Evolutionary conservation across 768 basidiomycete genomes (phyloP), one percentile per base, ranked within the genome.

Genomic region (Lactarius sp.): DNA sequence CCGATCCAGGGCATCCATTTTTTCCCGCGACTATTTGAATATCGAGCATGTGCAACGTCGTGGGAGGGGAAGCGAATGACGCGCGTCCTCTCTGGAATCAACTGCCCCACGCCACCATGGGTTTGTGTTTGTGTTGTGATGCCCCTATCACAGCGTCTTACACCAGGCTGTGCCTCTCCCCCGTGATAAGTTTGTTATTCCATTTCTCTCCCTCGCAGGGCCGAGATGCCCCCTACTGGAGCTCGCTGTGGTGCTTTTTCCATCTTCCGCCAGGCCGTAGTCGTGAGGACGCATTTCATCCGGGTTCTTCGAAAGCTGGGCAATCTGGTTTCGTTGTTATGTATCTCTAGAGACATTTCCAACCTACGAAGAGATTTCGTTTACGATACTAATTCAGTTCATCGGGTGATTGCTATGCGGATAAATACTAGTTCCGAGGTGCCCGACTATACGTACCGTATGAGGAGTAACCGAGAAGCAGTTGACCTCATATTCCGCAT

Each of bases 401-500:
- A 39, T 31, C 39, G 27, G 46, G 47, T 39, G 16, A 20, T 27
- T 4, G 27, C 14, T 37, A 49, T 44, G 13, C 6, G 33, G 20
- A 58, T 33, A 49, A 39, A 42, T 20, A 58, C 20, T 3, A 27
- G 59, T 37, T 56, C 64, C 59, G 59, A 55, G 36, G 33, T 22
- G 59, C 37, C 54, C 64, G 64, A 55, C 34, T 39, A 60, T 60
- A 56, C 50, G 54, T 41, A 56, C 64, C 59, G 36, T 60, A 41
- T 62, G n/a, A 56, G 50, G n/a, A 56, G 50, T 44, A 51, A 31
- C 54, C 37, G 49, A 39, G 61, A 33, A 41, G 20, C 39, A 56
- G 59, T 60, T 64, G 63, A 64, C 59, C 64, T 65, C 64, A 65
- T 65, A 65, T 65, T 65, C 59, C 64, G 39, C 64, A 65, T 65